Base-by-base conservation (phyloP, 148 eudicot genomes). In the Suaeda aralocaspica region DNA sequence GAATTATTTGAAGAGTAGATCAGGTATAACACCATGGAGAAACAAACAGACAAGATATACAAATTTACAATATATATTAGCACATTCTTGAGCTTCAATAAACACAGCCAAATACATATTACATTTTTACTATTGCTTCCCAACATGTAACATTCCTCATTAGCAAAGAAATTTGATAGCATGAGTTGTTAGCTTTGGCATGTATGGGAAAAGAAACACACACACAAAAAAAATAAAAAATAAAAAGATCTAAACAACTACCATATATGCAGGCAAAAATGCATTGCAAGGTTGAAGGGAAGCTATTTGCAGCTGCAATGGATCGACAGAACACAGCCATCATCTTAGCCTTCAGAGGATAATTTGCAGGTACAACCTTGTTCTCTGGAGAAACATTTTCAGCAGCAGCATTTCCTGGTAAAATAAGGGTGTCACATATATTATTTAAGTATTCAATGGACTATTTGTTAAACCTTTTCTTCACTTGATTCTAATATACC, bases 191-290 rank as follows among this genome's bases (percentile, higher is more conserved):
- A 3, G 48, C 66, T 13, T 21, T n/a, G 21, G 66, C 11, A n/a
- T 34, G 41, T 36, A 36, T 36, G 41, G 41, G 41, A 8, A 36
- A 4, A 4, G 41, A 36, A 36, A 36, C 4, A 4, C 5, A 36
- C 41, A 36, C n/a, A n/a, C n/a, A n/a, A n/a, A n/a, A n/a, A n/a
- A n/a, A n/a, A 11, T 45, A 45, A 51, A 19, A 51, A 21, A 18
- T 13, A 65, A 31, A 53, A 28, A 55, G 48, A 45, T 1, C 12
- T 42, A 55, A 71, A 52, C 53, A 18, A 68, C 50, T 80, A 93
- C 98, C 98, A 78, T 88, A 93, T 66, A 93, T 88, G 80, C 92
- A 93, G 64, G 92, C 88, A 78, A 93, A 93, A 69, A 93, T 93
- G 84, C 98, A 93, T 77, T 93, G 98, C 63, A 93, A 75, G 52